Base-by-base conservation (phyloP, 2,329 filamentous ascomycete species). In the Endothia cerciana region DNA sequence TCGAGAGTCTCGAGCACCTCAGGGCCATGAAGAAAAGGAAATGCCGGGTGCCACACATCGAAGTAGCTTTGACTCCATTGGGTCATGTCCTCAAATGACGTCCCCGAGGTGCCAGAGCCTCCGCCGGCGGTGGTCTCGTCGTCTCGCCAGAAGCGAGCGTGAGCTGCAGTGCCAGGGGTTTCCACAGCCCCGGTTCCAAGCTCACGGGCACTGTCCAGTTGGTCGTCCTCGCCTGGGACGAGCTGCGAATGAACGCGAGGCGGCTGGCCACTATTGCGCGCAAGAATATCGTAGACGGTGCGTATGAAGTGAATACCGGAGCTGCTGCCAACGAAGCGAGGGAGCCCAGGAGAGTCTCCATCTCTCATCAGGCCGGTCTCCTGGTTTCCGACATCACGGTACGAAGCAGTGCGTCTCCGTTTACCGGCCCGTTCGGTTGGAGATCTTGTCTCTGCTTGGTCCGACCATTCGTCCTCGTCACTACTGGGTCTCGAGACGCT, bases 281-380 rank as follows among this genome's bases (percentile, higher is more conserved):
- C 74, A 38, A 87, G 77, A 0, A 83, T 79, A 40, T 81, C 74
- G 51, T 85, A 85, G 1, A 87, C 85, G 25, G 82, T 81, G 6
- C 83, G 80, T 41, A 87, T 83, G 70, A 87, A 87, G 70, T 86
- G 81, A n/a, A 87, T 86, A 1, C 85, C 85, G 66, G 84, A 86
- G 19, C 82, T 82, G 60, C 84, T 86, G 4, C 85, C 85, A 4
- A 87, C 79, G 64, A 87, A 87, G 0, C 81, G 83, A 17, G 83
- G 80, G 80, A 80, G 28, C 79, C 81, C 38, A 79, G 77, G 19
- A 77, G 78, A 36, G 79, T 76, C 60, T 11, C 63, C 63, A 68
- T 82, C 81, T 65, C 84, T 79, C 83, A 87, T 86, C 64, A 85
- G 73, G 11, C 82, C 82, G 7, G 45, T 65, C 63, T 68, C 63